Evolutionary conservation across 306 rosid genomes (phyloP).

Genomic region (Comarum palustre): DNA sequence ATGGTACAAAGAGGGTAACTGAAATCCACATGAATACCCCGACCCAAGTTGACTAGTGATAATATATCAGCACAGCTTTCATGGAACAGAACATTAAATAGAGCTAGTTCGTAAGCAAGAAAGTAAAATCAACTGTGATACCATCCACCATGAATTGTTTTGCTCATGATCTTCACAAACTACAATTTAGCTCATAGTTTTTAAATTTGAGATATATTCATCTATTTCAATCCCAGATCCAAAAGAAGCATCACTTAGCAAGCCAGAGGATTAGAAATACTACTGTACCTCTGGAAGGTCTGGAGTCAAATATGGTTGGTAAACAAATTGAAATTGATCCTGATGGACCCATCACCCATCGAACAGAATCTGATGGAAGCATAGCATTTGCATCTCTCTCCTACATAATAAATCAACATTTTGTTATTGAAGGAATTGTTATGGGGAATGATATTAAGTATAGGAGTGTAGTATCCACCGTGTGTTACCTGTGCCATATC

Average conservation of each 20-base stretch:
- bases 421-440: neutral
- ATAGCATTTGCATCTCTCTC: constrained; percentile 42
- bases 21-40: constrained; percentile 22
- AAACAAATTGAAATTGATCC: constrained; percentile 50
- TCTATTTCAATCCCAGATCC: neutral
- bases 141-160: too few species aligned
- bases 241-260: neutral
- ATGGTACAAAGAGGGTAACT: constrained; percentile 58
- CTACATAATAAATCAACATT: constrained; percentile 29
- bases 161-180: neutral
- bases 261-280: neutral
- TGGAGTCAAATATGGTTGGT: constrained; percentile 47
- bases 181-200: neutral
- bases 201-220: neutral
- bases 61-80: neutral
- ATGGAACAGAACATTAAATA: too few species aligned
- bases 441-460: neutral
- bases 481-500: constrained; percentile 37
- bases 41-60: neutral
- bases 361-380: constrained; percentile 41
- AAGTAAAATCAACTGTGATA: too few species aligned
- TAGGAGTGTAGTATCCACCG: too few species aligned
- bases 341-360: constrained; percentile 48
- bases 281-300: constrained; percentile 41
- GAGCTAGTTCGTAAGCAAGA: too few species aligned